Percentiles rank a stretch among this genome's conserved stretches.
Evolutionary conservation across 1,284 basidiomycete species (phyloP).

Genomic region (Singerocomus rubriflavus): DNA sequence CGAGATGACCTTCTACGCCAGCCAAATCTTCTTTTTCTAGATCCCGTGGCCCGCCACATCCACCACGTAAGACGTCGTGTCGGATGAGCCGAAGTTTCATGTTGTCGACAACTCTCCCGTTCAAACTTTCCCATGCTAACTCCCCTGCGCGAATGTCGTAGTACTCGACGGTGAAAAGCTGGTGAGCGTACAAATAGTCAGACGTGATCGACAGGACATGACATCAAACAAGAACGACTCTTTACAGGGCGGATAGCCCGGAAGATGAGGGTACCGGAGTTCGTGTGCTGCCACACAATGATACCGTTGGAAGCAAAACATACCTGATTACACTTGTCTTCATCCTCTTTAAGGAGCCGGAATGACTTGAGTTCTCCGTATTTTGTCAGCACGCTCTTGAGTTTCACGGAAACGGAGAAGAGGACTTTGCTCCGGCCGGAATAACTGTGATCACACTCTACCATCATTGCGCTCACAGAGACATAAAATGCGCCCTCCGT

Average conservation of each 20-base stretch:
- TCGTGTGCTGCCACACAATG: not conserved
- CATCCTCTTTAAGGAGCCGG: slow-evolving; percentile 27
- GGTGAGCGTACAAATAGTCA: slow-evolving; percentile 20
- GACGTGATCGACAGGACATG: slow-evolving; percentile 7
- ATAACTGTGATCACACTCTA: slow-evolving; percentile 20
- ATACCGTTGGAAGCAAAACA: slow-evolving; percentile 12
- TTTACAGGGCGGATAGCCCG: slow-evolving; percentile 2
- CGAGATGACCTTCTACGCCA: slow-evolving; percentile 30
- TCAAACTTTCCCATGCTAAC: slow-evolving; percentile 41
- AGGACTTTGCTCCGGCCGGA: slow-evolving; percentile 20
- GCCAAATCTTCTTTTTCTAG: slow-evolving; percentile 31
- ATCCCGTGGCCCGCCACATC: slow-evolving; percentile 21
- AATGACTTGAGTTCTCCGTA: slow-evolving; percentile 34
- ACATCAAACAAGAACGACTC: slow-evolving; percentile 2
- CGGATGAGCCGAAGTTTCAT: slow-evolving; percentile 38
- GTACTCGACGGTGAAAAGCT: slow-evolving; percentile 59
- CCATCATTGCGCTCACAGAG: slow-evolving; percentile 30
- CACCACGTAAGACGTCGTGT: slow-evolving; percentile 22
- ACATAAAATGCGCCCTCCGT: slow-evolving; percentile 43
- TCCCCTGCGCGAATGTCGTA: slow-evolving; percentile 56
- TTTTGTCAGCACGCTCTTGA: slow-evolving; percentile 32
- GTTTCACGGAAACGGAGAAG: slow-evolving; percentile 31
- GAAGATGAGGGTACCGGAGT: slow-evolving; percentile 1
- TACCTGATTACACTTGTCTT: slow-evolving; percentile 29
- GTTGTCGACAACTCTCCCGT: slow-evolving; percentile 42